Conservation (phyloP, 129 eudicot species). For the Smallanthus sonchifolius region DNA sequence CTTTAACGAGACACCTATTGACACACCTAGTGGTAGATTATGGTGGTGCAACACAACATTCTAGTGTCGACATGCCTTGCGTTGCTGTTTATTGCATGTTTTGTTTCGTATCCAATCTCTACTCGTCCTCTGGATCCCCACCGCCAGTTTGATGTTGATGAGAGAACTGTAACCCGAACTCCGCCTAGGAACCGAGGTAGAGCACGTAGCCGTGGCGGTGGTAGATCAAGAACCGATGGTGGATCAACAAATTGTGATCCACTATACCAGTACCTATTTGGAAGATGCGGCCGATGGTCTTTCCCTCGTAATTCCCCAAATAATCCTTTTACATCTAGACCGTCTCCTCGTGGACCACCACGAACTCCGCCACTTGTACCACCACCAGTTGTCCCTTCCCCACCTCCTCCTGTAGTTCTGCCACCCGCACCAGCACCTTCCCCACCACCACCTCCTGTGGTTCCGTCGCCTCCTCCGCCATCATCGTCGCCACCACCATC, state of each 20-base stretch:
- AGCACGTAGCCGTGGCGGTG: not conserved
- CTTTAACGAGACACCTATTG: not conserved
- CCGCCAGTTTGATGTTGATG: not conserved
- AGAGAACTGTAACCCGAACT: conserved; percentile 14
- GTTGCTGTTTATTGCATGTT: conserved; percentile 30
- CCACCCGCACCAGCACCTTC: conserved; percentile 15
- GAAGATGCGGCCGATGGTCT: conserved; percentile 63
- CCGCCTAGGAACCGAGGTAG: not conserved
- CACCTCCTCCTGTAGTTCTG: not conserved
- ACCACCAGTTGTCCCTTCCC: not conserved
- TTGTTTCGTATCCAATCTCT: conserved; percentile 23
- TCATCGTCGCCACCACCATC: conserved; percentile 31
- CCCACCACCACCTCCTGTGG: conserved; percentile 25
- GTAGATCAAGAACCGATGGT: not conserved
- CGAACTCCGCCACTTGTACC: conserved; percentile 24
- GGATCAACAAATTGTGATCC: conserved; percentile 56
- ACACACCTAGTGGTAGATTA: not conserved
- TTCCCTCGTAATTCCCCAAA: conserved; percentile 43
- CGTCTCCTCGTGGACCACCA: conserved; percentile 28
- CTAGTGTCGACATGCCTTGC: conserved; percentile 8
- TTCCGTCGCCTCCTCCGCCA: conserved; percentile 36
- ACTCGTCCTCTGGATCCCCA: conserved; percentile 1
- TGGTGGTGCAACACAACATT: conserved; percentile 13
- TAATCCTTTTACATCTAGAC: conserved; percentile 42
- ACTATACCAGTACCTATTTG: conserved; percentile 43